Evolutionary conservation across 768 basidiomycete species (phyloP).

Genomic region (Hypsizygus marmoreus): DNA sequence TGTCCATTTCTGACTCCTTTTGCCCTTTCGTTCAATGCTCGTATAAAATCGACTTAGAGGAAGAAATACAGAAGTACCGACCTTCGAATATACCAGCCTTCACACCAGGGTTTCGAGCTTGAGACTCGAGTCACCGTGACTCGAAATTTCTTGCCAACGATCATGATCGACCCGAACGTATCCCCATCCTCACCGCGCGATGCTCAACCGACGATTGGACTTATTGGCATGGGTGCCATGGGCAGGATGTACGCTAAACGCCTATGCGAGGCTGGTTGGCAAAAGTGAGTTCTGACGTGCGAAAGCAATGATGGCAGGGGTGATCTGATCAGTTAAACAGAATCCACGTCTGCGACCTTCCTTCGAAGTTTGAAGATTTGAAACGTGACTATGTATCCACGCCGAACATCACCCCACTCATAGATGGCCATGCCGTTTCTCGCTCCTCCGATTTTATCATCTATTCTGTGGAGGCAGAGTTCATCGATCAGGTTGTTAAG

Average conservation of each 20-base stretch:
- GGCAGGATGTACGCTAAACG: conserved; percentile 87
- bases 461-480: conserved; percentile 94
- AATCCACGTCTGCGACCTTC: conserved; percentile 88
- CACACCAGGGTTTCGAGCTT: no score
- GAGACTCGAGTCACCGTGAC: no score
- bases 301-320: no score
- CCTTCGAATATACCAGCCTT: no score
- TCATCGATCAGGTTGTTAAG: conserved; percentile 78
- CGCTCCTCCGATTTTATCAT: conserved; percentile 91
- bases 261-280: conserved; percentile 83
- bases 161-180: conserved; percentile 28
- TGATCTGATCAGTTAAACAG: no score
- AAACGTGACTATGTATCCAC: conserved; percentile 51
- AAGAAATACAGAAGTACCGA: no score
- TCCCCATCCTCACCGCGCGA: conserved; percentile 33
- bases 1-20: no score
- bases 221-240: conserved; percentile 99
- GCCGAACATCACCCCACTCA: conserved; percentile 65
- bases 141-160: no score
- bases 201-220: conserved; percentile 76
- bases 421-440: conserved; percentile 87
- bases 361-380: conserved; percentile 69
- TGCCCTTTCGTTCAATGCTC: no score
- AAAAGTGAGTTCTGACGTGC: conserved; percentile 63
- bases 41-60: no score